A percentile compares a stretch with the other conserved stretches of the same genome.
Conservation (phyloP, 2,329 filamentous ascomycete genomes). For the Endothia cerciana region DNA sequence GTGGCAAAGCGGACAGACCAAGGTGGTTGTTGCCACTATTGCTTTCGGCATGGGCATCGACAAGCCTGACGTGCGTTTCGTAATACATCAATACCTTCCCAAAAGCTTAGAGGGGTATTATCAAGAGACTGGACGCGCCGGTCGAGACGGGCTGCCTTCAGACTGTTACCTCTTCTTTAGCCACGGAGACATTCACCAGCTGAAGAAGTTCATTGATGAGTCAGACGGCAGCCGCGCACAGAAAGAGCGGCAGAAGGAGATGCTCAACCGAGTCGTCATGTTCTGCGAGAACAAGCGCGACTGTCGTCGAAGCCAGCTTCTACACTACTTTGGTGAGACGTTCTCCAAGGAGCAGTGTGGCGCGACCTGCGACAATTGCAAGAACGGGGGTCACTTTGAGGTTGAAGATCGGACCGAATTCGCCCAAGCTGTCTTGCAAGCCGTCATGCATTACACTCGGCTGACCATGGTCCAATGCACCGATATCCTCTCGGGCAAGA, state of each 20-base stretch:
- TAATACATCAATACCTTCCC: constrained; percentile 89
- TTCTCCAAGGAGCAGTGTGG: constrained; percentile 76
- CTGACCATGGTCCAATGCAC: constrained; percentile 80
- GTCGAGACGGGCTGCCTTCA: constrained; percentile 84
- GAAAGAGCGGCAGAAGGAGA: constrained; percentile 80
- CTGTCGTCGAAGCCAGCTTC: constrained; percentile 84
- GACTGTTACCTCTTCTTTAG: constrained; percentile 90
- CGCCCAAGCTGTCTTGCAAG: constrained; percentile 70
- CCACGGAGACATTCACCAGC: constrained; percentile 73
- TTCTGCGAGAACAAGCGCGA: constrained; percentile 90
- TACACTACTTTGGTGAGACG: constrained; percentile 90
- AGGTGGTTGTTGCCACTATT: constrained; percentile 96
- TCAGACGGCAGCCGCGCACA: constrained; percentile 77
- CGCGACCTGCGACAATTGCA: constrained; percentile 87
- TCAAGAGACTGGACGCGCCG: constrained; percentile 94
- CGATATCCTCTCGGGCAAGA: constrained; percentile 79
- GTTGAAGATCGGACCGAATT: constrained; percentile 76
- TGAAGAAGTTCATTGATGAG: constrained; percentile 83
- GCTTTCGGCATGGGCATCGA: constrained; percentile 99
- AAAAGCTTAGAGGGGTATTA: constrained; percentile 98
- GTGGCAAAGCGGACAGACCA: constrained; percentile 80
- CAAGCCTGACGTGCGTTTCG: constrained; percentile 94
- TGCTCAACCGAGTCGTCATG: constrained; percentile 82
- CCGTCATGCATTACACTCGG: constrained; percentile 64
- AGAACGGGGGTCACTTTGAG: constrained; percentile 71